Percentiles rank a stretch among this genome's conserved stretches.
Evolutionary conservation across 148 eudicot genomes (phyloP).

Genomic region (Chenopodium suecicum): DNA sequence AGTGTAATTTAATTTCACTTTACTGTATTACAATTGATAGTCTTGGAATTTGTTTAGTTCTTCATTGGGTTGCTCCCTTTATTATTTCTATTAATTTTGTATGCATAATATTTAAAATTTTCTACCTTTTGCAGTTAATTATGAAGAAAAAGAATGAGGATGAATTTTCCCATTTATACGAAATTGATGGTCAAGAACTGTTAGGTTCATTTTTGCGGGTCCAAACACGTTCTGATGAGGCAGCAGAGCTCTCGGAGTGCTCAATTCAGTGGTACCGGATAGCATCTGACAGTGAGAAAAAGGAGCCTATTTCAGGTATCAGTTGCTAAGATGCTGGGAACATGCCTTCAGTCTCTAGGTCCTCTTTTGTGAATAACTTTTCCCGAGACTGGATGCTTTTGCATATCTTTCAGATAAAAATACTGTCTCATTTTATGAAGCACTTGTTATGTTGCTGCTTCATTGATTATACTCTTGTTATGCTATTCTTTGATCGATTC

Average conservation of each 20-base stretch:
- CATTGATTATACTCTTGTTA: not conserved
- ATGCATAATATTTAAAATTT: not conserved
- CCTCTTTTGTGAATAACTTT: not conserved
- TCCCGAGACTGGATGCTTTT: not conserved
- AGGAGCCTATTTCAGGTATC: conserved; percentile 84
- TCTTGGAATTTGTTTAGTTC: not conserved
- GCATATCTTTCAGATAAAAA: not conserved
- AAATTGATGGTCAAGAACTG: conserved; percentile 74
- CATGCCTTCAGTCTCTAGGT: not conserved
- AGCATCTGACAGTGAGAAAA: conserved; percentile 60
- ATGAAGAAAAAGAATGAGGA: conserved; percentile 57
- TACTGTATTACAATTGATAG: not conserved
- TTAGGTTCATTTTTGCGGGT: conserved; percentile 79
- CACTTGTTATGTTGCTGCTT: not conserved
- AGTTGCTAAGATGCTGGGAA: conserved; percentile 3
- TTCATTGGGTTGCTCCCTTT: not conserved
- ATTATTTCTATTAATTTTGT: not conserved
- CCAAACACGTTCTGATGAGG: conserved; percentile 54
- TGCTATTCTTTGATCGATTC: not conserved
- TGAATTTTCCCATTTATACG: conserved; percentile 44
- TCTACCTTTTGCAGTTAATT: conserved; percentile 56
- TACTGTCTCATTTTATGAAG: not conserved
- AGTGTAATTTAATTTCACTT: not conserved
- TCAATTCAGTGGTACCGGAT: conserved; percentile 88
- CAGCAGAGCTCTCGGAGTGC: conserved; percentile 69